Conservation (phyloP, 345 rosid genomes). For the Gossypium herbaceum region DNA sequence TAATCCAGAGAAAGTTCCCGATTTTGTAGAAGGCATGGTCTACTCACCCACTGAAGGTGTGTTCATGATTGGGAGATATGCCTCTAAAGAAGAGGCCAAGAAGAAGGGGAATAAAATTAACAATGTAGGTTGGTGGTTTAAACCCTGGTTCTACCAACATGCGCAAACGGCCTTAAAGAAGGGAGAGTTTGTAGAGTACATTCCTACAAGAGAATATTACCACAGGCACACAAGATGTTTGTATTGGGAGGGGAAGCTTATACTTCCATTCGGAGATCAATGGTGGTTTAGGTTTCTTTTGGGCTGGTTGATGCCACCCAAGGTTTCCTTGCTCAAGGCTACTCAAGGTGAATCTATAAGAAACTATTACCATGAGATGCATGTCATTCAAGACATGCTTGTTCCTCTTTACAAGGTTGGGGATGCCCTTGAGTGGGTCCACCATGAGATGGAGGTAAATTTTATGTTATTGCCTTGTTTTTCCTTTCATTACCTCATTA, state of each 20-base stretch:
- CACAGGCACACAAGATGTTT: conserved; percentile 97
- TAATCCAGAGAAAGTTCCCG: conserved; percentile 71
- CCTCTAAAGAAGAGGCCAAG: conserved; percentile 89
- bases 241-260: conserved; percentile 99
- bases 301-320: conserved; percentile 99
- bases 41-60: conserved; percentile 70
- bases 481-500: conserved; percentile 1
- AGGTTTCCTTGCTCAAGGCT: conserved; percentile 96
- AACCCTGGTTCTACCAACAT: conserved; percentile 98
- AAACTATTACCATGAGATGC: conserved; percentile 95
- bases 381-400: conserved; percentile 98
- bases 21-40: conserved; percentile 91
- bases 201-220: conserved; percentile 93
- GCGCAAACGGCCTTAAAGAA: conserved; percentile 73
- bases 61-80: conserved; percentile 91
- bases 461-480: not conserved
- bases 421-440: conserved; percentile 90
- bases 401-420: conserved; percentile 97
- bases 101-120: conserved; percentile 83
- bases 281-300: conserved; percentile 90
- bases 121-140: conserved; percentile 96
- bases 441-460: conserved; percentile 93
- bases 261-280: conserved; percentile 96
- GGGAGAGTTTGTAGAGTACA: conserved; percentile 94
- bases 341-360: conserved; percentile 99